These are phyloP conservation scores for Stachybotrys elegans DNA, from an alignment of 2,329 filamentous ascomycete species.

Conservation along the genomic window DNA sequence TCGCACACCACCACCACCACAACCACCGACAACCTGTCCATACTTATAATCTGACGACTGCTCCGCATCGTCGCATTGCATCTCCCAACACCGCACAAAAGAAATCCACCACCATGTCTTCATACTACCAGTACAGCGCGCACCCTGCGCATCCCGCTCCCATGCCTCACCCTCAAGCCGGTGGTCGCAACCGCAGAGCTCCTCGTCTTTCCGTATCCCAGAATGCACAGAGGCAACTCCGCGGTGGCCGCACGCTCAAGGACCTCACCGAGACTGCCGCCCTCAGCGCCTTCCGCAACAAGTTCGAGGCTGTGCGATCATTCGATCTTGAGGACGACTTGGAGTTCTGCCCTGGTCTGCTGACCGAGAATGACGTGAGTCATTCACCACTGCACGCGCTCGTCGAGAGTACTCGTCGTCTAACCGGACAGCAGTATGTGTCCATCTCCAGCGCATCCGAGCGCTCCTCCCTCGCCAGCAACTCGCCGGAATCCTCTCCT, in stretches of 20 bases:
- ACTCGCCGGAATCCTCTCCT: constrained; percentile 87
- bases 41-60: too few species aligned
- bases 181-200: constrained; percentile 77
- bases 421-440: constrained; percentile 34
- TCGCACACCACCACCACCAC: background rate
- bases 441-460: constrained; percentile 93
- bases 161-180: constrained; percentile 71
- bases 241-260: constrained; percentile 79
- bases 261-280: constrained; percentile 76
- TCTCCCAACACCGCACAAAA: background rate
- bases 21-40: constrained; percentile 1
- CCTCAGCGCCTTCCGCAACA: constrained; percentile 72
- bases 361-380: constrained; percentile 92
- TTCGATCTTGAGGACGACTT: constrained; percentile 96
- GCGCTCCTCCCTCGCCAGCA: constrained; percentile 89
- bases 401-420: too few species aligned
- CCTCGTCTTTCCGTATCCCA: constrained; percentile 76
- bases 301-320: constrained; percentile 86
- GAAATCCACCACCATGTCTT: constrained; percentile 47
- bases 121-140: constrained; percentile 58
- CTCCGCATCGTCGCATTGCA: background rate
- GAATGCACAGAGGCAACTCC: constrained; percentile 81
- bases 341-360: constrained; percentile 87
- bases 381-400: constrained; percentile 8
- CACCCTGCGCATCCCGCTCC: constrained; percentile 55